Percentiles rank a stretch among this genome's conserved stretches.
Conservation (phyloP, 2,329 filamentous ascomycete species). For the Fusarium floridanum region DNA sequence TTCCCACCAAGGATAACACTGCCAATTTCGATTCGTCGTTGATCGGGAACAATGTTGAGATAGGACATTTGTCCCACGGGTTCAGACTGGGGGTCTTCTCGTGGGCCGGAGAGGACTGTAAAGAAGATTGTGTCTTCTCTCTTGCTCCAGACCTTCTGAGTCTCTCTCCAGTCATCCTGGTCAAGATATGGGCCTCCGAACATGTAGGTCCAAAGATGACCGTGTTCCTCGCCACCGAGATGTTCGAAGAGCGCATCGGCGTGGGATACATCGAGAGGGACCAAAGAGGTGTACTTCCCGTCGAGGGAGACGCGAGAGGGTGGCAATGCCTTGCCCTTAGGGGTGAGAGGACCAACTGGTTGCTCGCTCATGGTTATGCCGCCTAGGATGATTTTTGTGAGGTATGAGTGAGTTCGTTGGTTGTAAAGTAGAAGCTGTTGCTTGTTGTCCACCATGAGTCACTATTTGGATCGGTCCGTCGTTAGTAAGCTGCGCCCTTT, state of each 20-base stretch:
- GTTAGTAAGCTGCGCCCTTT: neutral
- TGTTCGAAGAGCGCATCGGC: constrained; percentile 48
- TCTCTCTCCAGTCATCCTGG: constrained; percentile 31
- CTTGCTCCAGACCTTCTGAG: constrained; percentile 38
- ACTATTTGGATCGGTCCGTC: neutral
- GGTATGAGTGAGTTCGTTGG: neutral
- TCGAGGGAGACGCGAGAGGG: constrained; percentile 42
- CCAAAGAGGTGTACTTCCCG: constrained; percentile 50
- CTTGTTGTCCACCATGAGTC: neutral
- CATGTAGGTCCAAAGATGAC: constrained; percentile 53
- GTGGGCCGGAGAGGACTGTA: constrained; percentile 55
- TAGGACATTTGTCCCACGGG: constrained; percentile 58
- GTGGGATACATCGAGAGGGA: constrained; percentile 46
- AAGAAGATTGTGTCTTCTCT: constrained; percentile 58
- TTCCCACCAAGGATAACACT: constrained; percentile 63
- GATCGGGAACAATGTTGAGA: constrained; percentile 60
- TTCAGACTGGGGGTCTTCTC: constrained; percentile 43
- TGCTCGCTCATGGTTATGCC: constrained; percentile 16
- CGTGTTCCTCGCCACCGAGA: constrained; percentile 50
- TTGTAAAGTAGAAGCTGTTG: neutral
- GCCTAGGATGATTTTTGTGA: neutral
- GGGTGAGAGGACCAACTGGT: constrained; percentile 38
- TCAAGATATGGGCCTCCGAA: constrained; percentile 42
- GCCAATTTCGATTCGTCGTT: constrained; percentile 70
- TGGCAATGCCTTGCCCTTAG: constrained; percentile 20